These are phyloP conservation scores for Sutorius eximius DNA, from an alignment of 1,284 basidiomycete genomes.

Conservation along the genomic window DNA sequence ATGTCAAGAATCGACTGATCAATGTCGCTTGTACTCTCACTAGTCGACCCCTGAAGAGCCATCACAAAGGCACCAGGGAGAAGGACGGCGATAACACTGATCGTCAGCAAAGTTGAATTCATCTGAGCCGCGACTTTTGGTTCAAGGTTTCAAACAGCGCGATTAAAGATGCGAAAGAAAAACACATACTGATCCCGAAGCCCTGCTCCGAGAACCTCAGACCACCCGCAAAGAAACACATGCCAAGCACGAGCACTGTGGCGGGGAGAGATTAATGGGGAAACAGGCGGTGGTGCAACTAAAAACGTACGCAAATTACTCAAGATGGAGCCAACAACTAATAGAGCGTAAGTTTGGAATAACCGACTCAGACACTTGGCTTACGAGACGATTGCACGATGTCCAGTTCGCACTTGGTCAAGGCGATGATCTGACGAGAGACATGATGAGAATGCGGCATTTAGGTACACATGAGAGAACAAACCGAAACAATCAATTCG, in stretches of 20 bases:
- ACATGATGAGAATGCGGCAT: constrained; percentile 8
- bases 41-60: constrained; percentile 37
- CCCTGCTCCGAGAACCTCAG: constrained; percentile 74
- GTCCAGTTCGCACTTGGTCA: constrained; percentile 75
- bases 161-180: background rate
- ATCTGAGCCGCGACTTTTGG: constrained; percentile 70
- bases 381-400: constrained; percentile 82
- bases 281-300: background rate
- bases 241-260: constrained; percentile 69
- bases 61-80: constrained; percentile 72
- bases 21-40: constrained; percentile 34
- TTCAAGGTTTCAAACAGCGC: constrained; percentile 8
- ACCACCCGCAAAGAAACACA: constrained; percentile 82
- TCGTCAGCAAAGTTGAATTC: constrained; percentile 76
- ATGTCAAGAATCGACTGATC: constrained; percentile 61
- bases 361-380: constrained; percentile 32
- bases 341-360: constrained; percentile 23
- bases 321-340: constrained; percentile 80
- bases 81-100: constrained; percentile 79
- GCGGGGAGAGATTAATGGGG: background rate
- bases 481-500: constrained; percentile 76
- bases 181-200: constrained; percentile 60
- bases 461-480: constrained; percentile 9
- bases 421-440: constrained; percentile 69
- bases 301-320: constrained; percentile 65